Conservation (phyloP, 495 filamentous ascomycete species). For the Neurospora discreta region DNA sequence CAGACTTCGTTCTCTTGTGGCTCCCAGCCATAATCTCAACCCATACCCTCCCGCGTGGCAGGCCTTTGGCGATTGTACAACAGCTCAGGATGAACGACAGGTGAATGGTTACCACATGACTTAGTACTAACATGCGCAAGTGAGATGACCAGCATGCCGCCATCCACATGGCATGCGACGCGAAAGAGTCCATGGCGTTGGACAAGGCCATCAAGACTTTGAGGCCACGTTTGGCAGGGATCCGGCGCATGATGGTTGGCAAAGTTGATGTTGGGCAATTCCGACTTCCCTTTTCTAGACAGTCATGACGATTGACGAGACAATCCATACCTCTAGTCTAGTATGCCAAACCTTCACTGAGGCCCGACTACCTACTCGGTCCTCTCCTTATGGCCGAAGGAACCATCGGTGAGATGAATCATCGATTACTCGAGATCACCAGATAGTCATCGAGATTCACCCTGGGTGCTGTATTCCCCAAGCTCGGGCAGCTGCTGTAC, state of each 20-base stretch:
- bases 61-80: neutral
- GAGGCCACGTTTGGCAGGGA: conserved; percentile 20
- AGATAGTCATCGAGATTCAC: neutral
- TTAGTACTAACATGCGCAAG: neutral
- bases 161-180: neutral
- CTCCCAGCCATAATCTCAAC: neutral
- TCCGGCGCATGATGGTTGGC: conserved; percentile 17
- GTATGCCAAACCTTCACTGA: neutral
- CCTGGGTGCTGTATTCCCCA: neutral
- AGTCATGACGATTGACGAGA: neutral
- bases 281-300: neutral
- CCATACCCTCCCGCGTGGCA: neutral
- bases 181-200: neutral
- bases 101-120: neutral
- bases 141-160: neutral
- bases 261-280: neutral
- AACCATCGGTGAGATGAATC: neutral
- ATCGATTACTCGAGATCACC: neutral
- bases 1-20: neutral
- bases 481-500: neutral
- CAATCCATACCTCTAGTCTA: neutral
- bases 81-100: neutral
- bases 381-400: neutral
- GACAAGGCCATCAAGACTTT: conserved; percentile 3
- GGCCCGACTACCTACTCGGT: neutral